phyloP scores from a whole-genome alignment of 1,284 basidiomycete genomes.

The Naganishia cerealis region DNA sequence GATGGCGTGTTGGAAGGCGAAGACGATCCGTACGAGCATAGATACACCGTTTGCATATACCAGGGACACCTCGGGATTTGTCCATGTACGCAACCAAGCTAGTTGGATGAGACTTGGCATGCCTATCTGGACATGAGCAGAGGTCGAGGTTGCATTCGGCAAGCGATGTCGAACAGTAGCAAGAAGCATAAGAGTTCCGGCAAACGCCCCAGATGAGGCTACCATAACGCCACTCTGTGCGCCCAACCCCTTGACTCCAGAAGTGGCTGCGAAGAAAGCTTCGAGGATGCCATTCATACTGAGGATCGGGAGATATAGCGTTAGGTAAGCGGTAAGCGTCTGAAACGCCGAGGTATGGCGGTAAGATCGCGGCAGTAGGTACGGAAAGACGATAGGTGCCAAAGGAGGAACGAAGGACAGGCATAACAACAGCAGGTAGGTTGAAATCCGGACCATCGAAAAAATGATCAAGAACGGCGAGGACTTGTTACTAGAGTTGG shows the following conservation, averaged over 20 bases:
- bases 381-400: slow-evolving; percentile 65
- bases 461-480: slow-evolving; percentile 45
- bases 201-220: slow-evolving; percentile 32
- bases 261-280: slow-evolving; percentile 79
- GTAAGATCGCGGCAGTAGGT: slow-evolving; percentile 73
- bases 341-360: slow-evolving; percentile 69
- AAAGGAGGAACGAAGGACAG: slow-evolving; percentile 72
- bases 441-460: slow-evolving; percentile 68
- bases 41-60: slow-evolving; percentile 66
- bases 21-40: slow-evolving; percentile 50
- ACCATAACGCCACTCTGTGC: slow-evolving; percentile 62
- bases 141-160: background rate
- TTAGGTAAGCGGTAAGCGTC: slow-evolving; percentile 70
- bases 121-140: background rate
- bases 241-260: slow-evolving; percentile 64
- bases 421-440: slow-evolving; percentile 69
- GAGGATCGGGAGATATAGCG: slow-evolving; percentile 81
- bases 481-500: slow-evolving; percentile 2
- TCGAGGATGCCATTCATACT: slow-evolving; percentile 85
- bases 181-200: slow-evolving; percentile 17
- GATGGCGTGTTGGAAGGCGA: slow-evolving; percentile 28
- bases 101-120: background rate
- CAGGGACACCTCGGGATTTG: slow-evolving; percentile 55
- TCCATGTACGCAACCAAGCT: slow-evolving; percentile 23
- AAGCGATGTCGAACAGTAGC: slow-evolving; percentile 4